Percentiles rank a stretch among this genome's conserved stretches.
phyloP scores from a whole-genome alignment of 2,329 filamentous ascomycete species.

The Emergomyces orientalis region DNA sequence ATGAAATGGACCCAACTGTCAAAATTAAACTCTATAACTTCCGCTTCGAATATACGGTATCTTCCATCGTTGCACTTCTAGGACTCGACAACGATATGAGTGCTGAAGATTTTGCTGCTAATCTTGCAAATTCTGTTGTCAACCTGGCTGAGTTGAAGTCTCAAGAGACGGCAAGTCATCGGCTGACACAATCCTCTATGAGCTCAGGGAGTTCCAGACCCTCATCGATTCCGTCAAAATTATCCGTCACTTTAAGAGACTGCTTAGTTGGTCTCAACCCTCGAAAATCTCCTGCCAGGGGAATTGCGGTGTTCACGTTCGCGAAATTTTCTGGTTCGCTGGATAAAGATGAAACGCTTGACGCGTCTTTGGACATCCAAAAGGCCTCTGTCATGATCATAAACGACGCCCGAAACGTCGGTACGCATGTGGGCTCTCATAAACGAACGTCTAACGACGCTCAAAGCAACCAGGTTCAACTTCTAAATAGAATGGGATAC shows the following conservation, averaged over 20 bases:
- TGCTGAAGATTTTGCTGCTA: slow-evolving; percentile 62
- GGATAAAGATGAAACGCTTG: slow-evolving; percentile 55
- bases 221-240: slow-evolving; percentile 43
- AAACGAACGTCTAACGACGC: slow-evolving; percentile 20
- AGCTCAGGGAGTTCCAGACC: slow-evolving; percentile 17
- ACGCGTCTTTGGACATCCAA: slow-evolving; percentile 57
- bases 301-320: slow-evolving; percentile 69
- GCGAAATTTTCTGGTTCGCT: slow-evolving; percentile 60
- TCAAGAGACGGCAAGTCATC: slow-evolving; percentile 15
- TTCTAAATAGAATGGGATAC: slow-evolving; percentile 57
- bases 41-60: slow-evolving; percentile 79
- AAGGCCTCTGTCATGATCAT: slow-evolving; percentile 78
- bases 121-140: slow-evolving; percentile 69
- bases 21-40: slow-evolving; percentile 81
- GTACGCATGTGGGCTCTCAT: slow-evolving; percentile 28
- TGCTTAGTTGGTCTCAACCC: slow-evolving; percentile 81
- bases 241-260: slow-evolving; percentile 60
- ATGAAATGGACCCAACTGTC: slow-evolving; percentile 85
- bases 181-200: slow-evolving; percentile 13
- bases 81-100: slow-evolving; percentile 59
- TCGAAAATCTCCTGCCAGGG: slow-evolving; percentile 62
- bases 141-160: slow-evolving; percentile 55
- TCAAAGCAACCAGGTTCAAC: slow-evolving; percentile 39
- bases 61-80: slow-evolving; percentile 70
- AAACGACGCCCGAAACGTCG: slow-evolving; percentile 55